Base-by-base conservation (phyloP, 1,284 basidiomycete species). In the Cutaneotrichosporon cutaneum region DNA sequence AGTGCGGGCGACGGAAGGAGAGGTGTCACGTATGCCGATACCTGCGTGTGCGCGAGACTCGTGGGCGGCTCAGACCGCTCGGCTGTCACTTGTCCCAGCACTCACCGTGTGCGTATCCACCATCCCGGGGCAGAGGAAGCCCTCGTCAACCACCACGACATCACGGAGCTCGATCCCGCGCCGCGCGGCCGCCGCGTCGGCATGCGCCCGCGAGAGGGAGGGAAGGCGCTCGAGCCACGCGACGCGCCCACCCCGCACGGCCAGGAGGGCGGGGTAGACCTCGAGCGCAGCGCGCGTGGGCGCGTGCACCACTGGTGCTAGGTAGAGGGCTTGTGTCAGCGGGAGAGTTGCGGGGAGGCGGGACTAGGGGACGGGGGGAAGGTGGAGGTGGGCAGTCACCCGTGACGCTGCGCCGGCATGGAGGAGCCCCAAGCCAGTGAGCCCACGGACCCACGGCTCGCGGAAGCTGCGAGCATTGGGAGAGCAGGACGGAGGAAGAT, bases 121-220 rank as follows among this genome's bases (percentile, higher is more conserved):
- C 73, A 94, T 87, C 16, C 93, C 93, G 4, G 94, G 93, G 70
- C 91, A 86, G 58, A 96, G 74, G 76, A 94, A 94, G 70, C 92
- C 86, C 11, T 90, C 90, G 1, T 82, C 73, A 51, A 82, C 82
- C 22, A 94, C 80, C 56, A 76, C 73, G 1, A 86, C 73, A 66
- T 56, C 71, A 3, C 64, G 58, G 22, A 62, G 56, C 7, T 53
- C 54, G 36, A 70, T 33, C 8, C 72, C 73, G 47, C 72, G 62
- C 10, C 59, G 55, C 9, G 82, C 74, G 7, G 80, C 71, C 39
- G 71, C 68, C 9, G 68, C 42, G 9, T 60, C 42, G 0, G 47
- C 50, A 13, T 44, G 33, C 32, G 77, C 74, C 52, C 83, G 76
- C 4, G 32, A 36, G 14, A 55, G 33, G 4, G 47, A 16, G n/a